Evolutionary conservation across 306 rosid species (phyloP).

Genomic region (Acmispon strigosus): DNA sequence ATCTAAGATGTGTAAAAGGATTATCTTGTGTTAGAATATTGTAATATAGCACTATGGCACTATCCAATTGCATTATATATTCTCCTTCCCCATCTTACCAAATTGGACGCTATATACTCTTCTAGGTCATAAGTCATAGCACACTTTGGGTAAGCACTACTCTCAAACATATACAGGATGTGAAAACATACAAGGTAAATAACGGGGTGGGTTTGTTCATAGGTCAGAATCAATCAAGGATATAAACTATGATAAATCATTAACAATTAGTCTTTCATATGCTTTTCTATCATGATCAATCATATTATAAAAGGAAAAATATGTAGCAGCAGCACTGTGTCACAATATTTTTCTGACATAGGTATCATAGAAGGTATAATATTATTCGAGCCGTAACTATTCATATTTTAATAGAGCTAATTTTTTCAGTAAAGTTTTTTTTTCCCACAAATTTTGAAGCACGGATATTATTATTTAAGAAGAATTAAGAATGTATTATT

Average conservation of each 20-base stretch:
- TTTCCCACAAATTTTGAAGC: too few species aligned
- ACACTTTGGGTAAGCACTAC: slow-evolving; percentile 21
- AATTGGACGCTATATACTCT: slow-evolving; percentile 9
- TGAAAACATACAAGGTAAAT: slow-evolving; percentile 19
- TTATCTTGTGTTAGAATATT: neutral
- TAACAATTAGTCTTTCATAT: slow-evolving; percentile 13
- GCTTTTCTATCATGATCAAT: slow-evolving; percentile 18
- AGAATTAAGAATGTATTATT: too few species aligned
- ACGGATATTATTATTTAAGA: too few species aligned
- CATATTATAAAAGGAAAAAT: neutral
- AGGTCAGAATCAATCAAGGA: slow-evolving; percentile 40
- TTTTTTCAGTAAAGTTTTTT: too few species aligned
- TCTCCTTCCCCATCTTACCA: slow-evolving; percentile 10
- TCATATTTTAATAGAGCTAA: too few species aligned
- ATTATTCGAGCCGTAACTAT: too few species aligned
- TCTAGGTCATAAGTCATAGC: slow-evolving; percentile 3
- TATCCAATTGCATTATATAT: slow-evolving; percentile 3
- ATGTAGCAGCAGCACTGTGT: slow-evolving; percentile 13
- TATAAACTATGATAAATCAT: slow-evolving; percentile 12
- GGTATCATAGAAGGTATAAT: too few species aligned
- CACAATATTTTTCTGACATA: neutral
- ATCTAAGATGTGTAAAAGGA: too few species aligned
- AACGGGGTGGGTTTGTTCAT: slow-evolving; percentile 37
- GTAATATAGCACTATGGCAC: neutral
- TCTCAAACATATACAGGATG: slow-evolving; percentile 11